Evolutionary conservation across 139 green algal species (phyloP).

Genomic region (Chlamydomonas schloesseri): DNA sequence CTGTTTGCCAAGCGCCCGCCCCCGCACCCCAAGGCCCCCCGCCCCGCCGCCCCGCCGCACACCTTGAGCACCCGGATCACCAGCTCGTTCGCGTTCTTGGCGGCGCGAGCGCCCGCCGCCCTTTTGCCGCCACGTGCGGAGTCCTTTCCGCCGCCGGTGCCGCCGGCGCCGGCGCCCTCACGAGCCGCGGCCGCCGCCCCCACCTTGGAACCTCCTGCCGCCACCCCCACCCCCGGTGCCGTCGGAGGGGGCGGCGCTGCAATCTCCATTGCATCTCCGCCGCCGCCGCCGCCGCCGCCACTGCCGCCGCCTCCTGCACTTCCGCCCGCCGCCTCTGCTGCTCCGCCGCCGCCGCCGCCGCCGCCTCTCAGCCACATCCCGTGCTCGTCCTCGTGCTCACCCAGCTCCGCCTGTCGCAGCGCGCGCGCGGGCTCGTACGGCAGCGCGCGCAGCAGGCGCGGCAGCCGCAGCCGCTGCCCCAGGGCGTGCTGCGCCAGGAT

Average conservation of each 20-base stretch:
- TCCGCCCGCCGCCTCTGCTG: background rate
- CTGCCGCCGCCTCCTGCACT: too few species aligned
- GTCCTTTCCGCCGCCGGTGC: too few species aligned
- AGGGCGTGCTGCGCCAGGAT: conserved; percentile 4
- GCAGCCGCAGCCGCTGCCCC: background rate
- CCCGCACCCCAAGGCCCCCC: background rate
- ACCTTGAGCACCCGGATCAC: background rate
- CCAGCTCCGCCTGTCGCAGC: background rate
- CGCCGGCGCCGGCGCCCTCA: too few species aligned
- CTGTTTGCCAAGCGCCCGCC: too few species aligned
- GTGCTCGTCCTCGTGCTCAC: background rate
- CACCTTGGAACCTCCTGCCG: too few species aligned
- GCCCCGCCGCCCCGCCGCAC: background rate
- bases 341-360: background rate
- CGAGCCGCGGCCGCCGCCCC: too few species aligned
- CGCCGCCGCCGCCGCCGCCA: too few species aligned
- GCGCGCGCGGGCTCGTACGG: background rate
- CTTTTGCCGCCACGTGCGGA: too few species aligned
- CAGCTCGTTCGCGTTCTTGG: background rate
- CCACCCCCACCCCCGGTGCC: too few species aligned
- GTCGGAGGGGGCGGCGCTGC: too few species aligned
- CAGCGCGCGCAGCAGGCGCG: background rate
- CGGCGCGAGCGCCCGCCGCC: too few species aligned
- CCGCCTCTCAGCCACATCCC: background rate
- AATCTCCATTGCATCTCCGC: too few species aligned